phyloP scores from a whole-genome alignment of 2,329 filamentous ascomycete species.

The Fusarium devonianum region DNA sequence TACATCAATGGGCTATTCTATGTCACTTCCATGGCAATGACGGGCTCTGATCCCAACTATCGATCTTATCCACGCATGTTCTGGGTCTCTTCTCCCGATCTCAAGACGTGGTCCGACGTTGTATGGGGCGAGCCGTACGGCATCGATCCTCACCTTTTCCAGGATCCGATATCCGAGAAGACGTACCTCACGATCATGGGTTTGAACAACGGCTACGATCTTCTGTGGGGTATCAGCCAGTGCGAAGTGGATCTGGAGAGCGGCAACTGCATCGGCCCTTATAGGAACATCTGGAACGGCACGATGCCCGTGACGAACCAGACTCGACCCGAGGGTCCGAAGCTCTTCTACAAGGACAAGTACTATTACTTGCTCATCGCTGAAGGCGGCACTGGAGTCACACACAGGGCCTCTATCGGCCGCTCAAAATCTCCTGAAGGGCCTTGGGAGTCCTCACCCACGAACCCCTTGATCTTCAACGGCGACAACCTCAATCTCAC shows the following conservation, averaged over 20 bases:
- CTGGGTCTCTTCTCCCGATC: conserved; percentile 11
- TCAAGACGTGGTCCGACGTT: conserved; percentile 21
- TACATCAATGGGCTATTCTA: conserved; percentile 16
- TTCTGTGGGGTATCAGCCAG: conserved; percentile 17
- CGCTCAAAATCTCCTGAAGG: conserved; percentile 20
- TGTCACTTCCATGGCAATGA: conserved; percentile 14
- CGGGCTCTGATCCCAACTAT: conserved; percentile 7
- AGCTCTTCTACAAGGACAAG: conserved; percentile 16
- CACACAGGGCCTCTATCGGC: conserved; percentile 14
- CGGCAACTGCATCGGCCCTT: conserved; percentile 12
- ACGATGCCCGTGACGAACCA: conserved; percentile 3
- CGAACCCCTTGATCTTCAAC: conserved; percentile 47
- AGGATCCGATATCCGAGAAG: conserved; percentile 16
- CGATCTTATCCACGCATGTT: conserved; percentile 10
- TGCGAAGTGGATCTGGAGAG: conserved; percentile 13
- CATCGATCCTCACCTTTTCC: conserved; percentile 19
- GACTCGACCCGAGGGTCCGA: conserved; percentile 14
- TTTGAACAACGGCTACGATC: conserved; percentile 10
- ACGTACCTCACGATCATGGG: conserved; percentile 15
- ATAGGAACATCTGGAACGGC: conserved; percentile 19
- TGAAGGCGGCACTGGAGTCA: conserved; percentile 17
- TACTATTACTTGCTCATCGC: conserved; percentile 23
- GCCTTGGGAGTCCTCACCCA: conserved; percentile 38
- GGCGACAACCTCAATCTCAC: conserved; percentile 27
- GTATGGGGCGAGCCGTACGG: conserved; percentile 18